Base-by-base conservation (phyloP, 352 stramenopile species). In the Phytophthora palmivora region DNA sequence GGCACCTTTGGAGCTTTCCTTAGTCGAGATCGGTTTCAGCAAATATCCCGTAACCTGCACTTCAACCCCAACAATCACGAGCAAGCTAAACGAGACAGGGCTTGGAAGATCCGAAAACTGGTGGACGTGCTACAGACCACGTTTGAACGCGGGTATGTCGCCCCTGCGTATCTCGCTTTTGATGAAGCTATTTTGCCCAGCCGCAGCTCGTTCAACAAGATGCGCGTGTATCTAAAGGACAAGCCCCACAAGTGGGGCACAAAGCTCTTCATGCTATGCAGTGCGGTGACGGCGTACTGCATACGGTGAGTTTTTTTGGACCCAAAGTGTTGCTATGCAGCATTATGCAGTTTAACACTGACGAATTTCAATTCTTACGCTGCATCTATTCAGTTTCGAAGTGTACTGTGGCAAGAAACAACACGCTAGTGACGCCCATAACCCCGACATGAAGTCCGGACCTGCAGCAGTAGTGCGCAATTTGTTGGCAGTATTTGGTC, bases 231-330 rank as follows among this genome's bases (percentile, higher is more conserved):
- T 16, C 30, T 46, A 11, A 46, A n/a, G n/a, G n/a, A n/a, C n/a
- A n/a, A n/a, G n/a, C n/a, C n/a, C n/a, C n/a, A n/a, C n/a, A n/a
- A n/a, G 33, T 38, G 33, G 33, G 33, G 33, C 5, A 38, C 33
- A 10, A 38, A 38, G 10, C 12, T 38, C 5, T 38, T 38, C 33
- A n/a, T 38, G 33, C 12, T 38, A 10, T 38, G 33, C 10, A 38
- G 33, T 38, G 33, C 12, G 33, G 5, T 15, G 5, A 32, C 6
- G n/a, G 19, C 19, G 19, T 46, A 46, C 4, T 46, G 39, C 39
- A 46, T 46, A 11, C 7, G 38, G 16, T 55, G 44, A n/a, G n/a
- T n/a, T n/a, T 41, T 68, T 71, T 69, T 70, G 24, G 48, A 16
- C 15, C 1, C 15, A 12, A 36, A 19, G 22, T 28, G 45, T 51